phyloP scores from a whole-genome alignment of 2,329 filamentous ascomycete genomes.

The Penicillium occitanis region DNA sequence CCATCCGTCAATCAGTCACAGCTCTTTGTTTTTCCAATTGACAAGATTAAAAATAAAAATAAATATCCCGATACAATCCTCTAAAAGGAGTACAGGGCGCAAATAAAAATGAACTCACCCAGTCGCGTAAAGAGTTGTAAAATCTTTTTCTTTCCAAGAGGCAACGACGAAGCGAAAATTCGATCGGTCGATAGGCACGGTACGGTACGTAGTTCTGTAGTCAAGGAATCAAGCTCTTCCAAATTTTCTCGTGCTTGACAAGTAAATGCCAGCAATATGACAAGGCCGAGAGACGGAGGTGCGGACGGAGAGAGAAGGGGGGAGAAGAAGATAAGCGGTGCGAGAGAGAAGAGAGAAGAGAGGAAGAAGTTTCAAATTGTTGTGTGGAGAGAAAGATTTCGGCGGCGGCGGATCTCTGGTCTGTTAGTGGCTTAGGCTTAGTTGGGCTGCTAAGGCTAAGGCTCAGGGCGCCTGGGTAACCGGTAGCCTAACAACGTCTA shows the following conservation, averaged over 20 bases:
- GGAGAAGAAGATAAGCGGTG: constrained; percentile 24
- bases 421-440: not conserved
- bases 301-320: constrained; percentile 30
- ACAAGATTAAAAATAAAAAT: not conserved
- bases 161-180: not conserved
- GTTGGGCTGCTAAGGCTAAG: not conserved
- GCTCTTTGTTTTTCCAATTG: not conserved
- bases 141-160: not conserved
- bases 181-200: not conserved
- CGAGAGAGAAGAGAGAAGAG: constrained; percentile 16
- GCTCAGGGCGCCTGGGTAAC: not conserved
- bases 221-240: constrained; percentile 33
- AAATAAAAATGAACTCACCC: not conserved
- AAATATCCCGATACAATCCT: not conserved
- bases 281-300: constrained; percentile 28
- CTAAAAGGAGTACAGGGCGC: not conserved
- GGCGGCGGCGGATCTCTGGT: constrained; percentile 2
- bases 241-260: constrained; percentile 47
- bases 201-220: not conserved
- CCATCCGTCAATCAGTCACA: not conserved
- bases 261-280: constrained; percentile 51
- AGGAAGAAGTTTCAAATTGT: not conserved
- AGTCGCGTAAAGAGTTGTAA: not conserved
- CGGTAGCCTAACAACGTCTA: not conserved
- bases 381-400: constrained; percentile 13